phyloP scores from a whole-genome alignment of 2,329 filamentous ascomycete genomes.

The Fusarium mundagurra region DNA sequence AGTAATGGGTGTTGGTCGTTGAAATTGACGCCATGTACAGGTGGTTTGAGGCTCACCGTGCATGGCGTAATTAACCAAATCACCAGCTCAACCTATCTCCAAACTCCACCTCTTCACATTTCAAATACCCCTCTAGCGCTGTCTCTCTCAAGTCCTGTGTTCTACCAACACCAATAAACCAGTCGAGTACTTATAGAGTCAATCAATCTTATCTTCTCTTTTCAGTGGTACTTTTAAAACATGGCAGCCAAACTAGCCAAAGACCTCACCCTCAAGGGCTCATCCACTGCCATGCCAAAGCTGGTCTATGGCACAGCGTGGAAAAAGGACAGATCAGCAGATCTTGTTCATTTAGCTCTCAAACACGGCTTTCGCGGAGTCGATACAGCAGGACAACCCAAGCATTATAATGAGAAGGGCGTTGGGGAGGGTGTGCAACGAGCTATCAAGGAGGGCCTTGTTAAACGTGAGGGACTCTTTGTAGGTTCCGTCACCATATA shows the following conservation, averaged over 20 bases:
- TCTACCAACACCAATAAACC: background rate
- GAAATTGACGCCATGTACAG: constrained; percentile 5
- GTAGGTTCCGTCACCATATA: constrained; percentile 52
- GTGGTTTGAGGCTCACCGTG: constrained; percentile 27
- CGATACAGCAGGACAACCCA: constrained; percentile 82
- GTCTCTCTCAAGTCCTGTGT: background rate
- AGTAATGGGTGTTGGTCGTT: background rate
- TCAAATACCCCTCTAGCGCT: background rate
- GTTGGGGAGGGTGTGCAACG: constrained; percentile 74
- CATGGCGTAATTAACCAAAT: constrained; percentile 10
- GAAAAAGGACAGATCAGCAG: constrained; percentile 76
- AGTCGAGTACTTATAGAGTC: background rate
- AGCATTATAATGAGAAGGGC: constrained; percentile 78
- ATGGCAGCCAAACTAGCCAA: constrained; percentile 44
- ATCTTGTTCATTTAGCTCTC: constrained; percentile 75
- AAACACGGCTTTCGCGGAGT: constrained; percentile 75
- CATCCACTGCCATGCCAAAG: constrained; percentile 56
- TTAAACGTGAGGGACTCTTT: constrained; percentile 68
- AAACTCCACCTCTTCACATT: background rate
- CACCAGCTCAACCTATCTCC: background rate
- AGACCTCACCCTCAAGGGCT: constrained; percentile 47
- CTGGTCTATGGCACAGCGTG: constrained; percentile 86
- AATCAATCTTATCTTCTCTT: background rate
- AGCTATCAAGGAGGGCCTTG: constrained; percentile 67
- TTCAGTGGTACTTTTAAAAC: background rate